Evolutionary conservation across 169 alveolate genomes (phyloP), one percentile per base, ranked within the genome.

Genomic region (Plasmodium malariae): DNA sequence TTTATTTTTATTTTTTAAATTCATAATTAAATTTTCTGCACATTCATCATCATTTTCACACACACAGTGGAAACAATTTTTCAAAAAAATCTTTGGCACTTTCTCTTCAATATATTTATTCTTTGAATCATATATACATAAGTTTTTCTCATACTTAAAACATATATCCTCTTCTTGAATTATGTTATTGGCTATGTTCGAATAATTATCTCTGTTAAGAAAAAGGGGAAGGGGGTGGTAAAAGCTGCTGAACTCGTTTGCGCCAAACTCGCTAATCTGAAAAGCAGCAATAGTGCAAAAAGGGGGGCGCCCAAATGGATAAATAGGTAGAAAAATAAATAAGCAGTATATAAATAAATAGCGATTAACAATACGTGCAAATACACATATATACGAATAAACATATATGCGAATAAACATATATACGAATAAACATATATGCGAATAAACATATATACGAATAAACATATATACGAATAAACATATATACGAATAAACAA

Each of bases 11-110:
- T 83, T 83, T 83, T 60, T 83, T 40, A 83, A 67, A 83, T 67
- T 83, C 37, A 17, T 34, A 26, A 83, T 54, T 48, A 67, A 21
- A 28, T 83, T 83, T 67, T 83, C 83, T 43, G 37, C 28, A 21
- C 91, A 83, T 34, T 83, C 91, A 0, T 67, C 91, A 57, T 83
- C 91, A 34, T 51, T 67, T 67, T 83, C 91, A 40, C 91, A 83
- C 43, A 43, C 34, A 83, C 91, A 83, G 30, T 83, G 37, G 54
- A 51, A 83, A 57, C 85, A 67, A 40, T 83, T 83, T 68, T 40
- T 48, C 19, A 83, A 12, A 9, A 49, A 37, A 32, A 11, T 6
- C 14, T 54, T 83, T 14, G 80, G 71, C 5, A 67, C 3, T 2
- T 68, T 83, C 24, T 83, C 91, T 45, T 83, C 80, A 34, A 83